phyloP scores from a whole-genome alignment of 208 protist species.

The Trypanosoma platydactyli region DNA sequence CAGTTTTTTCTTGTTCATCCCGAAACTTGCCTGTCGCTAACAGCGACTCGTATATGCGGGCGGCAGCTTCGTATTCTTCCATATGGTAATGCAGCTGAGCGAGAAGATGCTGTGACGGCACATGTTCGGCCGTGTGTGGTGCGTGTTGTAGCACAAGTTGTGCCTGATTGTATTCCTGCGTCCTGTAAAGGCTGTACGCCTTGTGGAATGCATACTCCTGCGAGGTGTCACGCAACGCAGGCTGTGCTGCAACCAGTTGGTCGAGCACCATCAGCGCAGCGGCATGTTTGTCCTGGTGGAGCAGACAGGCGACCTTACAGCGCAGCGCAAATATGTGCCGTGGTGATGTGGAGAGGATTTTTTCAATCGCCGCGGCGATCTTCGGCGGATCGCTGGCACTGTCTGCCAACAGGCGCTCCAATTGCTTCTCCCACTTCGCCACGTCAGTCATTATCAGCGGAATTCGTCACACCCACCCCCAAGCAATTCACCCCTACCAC shows the following conservation, averaged over 20 bases:
- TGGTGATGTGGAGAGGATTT: constrained; percentile 57
- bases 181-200: constrained; percentile 77
- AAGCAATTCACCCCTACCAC: not conserved
- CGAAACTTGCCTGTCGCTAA: constrained; percentile 45
- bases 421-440: constrained; percentile 59
- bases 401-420: constrained; percentile 50
- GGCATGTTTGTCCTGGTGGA: constrained; percentile 67
- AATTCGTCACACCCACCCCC: too few relatives aligned
- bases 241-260: constrained; percentile 25
- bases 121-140: constrained; percentile 30
- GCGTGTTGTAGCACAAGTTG: constrained; percentile 28
- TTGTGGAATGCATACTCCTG: constrained; percentile 58
- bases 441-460: constrained; percentile 50
- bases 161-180: constrained; percentile 62
- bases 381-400: constrained; percentile 39
- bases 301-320: constrained; percentile 63
- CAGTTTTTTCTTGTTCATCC: constrained; percentile 73
- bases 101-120: constrained; percentile 64
- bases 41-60: constrained; percentile 61
- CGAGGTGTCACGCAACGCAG: constrained; percentile 5
- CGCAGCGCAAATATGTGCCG: constrained; percentile 59
- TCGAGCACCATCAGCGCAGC: constrained; percentile 63
- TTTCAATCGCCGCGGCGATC: constrained; percentile 60
- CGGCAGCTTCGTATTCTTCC: constrained; percentile 71
- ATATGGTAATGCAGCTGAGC: constrained; percentile 84